Conservation (phyloP, 495 filamentous ascomycete genomes). For the Penicillium goetzii region DNA sequence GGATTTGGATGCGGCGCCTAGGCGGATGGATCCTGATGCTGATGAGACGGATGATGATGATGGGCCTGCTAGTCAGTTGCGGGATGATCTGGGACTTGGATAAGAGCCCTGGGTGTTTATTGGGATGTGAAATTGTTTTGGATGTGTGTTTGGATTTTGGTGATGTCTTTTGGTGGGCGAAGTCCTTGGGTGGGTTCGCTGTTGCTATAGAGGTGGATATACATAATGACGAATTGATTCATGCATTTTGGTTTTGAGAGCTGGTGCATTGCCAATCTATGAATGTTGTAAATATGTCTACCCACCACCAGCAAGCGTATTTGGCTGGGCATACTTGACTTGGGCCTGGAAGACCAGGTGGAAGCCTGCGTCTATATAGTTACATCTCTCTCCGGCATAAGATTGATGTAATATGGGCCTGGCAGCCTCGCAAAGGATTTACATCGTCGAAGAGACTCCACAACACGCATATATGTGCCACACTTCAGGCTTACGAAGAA, state of each 20-base stretch:
- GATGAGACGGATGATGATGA: slow-evolving; percentile 49
- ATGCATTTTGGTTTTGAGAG: slow-evolving; percentile 7
- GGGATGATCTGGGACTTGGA: slow-evolving; percentile 47
- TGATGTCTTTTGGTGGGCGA: not conserved
- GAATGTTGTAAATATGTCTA: not conserved
- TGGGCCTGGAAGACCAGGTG: not conserved
- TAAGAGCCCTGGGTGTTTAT: slow-evolving; percentile 21
- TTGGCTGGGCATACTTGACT: not conserved
- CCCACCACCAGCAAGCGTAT: too few species aligned
- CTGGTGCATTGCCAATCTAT: not conserved
- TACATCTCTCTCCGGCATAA: not conserved
- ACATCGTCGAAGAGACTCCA: too few species aligned
- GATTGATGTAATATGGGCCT: not conserved
- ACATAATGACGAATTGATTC: slow-evolving; percentile 34
- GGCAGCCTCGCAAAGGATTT: not conserved
- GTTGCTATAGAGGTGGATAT: slow-evolving; percentile 26
- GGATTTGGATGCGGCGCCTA: slow-evolving; percentile 50
- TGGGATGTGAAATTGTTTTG: too few species aligned
- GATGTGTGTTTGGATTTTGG: too few species aligned
- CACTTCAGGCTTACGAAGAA: not conserved
- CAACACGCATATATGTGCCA: not conserved
- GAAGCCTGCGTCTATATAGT: not conserved
- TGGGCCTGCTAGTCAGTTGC: slow-evolving; percentile 48
- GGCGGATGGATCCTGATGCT: slow-evolving; percentile 45
- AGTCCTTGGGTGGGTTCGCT: slow-evolving; percentile 3